Conservation (phyloP, 1,139 yeast species). For the Magnusiomyces fungicola region DNA sequence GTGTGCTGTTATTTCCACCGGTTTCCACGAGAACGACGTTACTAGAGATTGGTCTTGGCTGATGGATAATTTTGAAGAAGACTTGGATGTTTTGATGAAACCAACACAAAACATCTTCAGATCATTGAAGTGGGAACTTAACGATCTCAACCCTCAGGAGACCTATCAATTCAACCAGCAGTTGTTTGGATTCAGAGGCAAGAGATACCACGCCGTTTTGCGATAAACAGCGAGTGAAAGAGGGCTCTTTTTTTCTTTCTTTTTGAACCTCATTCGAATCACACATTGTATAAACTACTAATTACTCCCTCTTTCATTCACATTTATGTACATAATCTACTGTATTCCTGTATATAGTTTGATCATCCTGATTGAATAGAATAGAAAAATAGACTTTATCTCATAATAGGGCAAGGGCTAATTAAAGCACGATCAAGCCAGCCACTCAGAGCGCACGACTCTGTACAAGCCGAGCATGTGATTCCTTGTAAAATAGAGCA, state of each 20-base stretch:
- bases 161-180: conserved; percentile 87
- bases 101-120: conserved; percentile 67
- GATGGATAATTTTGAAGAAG: conserved; percentile 55
- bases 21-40: conserved; percentile 73
- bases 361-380: no score
- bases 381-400: no score
- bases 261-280: neutral
- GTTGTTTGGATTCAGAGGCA: conserved; percentile 88
- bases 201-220: conserved; percentile 79
- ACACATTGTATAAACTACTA: neutral
- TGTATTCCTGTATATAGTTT: no score
- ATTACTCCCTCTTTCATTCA: neutral
- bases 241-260: neutral
- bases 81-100: conserved; percentile 74
- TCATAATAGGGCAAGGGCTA: no score
- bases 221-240: no score
- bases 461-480: no score
- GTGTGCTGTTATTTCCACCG: conserved; percentile 86
- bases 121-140: conserved; percentile 89
- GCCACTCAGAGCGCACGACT: no score
- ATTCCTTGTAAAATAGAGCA: no score
- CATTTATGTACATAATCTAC: no score
- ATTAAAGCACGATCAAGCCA: no score
- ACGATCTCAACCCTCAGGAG: conserved; percentile 85
- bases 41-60: conserved; percentile 68